phyloP scores from a whole-genome alignment of 352 stramenopile species.

The Phytopythium cucurbitacearum region DNA sequence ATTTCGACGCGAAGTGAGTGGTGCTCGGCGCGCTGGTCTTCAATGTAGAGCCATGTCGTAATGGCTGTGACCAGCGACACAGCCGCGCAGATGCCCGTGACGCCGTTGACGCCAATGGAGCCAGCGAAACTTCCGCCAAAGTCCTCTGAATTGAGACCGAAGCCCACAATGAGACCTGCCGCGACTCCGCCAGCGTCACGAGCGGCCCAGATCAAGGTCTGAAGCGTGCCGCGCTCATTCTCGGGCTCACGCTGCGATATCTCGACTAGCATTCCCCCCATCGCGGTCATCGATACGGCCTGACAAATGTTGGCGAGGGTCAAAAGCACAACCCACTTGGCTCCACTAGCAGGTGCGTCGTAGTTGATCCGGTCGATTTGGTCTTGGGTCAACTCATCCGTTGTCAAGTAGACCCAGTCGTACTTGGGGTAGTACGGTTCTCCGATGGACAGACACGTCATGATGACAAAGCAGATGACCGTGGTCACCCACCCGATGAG shows the following conservation, averaged over 20 bases:
- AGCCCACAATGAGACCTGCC: slow-evolving; percentile 32
- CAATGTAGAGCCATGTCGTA: slow-evolving; percentile 39
- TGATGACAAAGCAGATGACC: slow-evolving; percentile 33
- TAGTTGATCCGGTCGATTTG: slow-evolving; percentile 33
- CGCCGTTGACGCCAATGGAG: slow-evolving; percentile 46
- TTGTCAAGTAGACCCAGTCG: slow-evolving; percentile 14
- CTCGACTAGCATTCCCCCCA: slow-evolving; percentile 60
- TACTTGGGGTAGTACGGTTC: slow-evolving; percentile 39
- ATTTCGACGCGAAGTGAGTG: slow-evolving; percentile 33
- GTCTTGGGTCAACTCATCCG: slow-evolving; percentile 19
- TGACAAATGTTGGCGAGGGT: slow-evolving; percentile 70
- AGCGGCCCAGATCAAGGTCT: slow-evolving; percentile 28
- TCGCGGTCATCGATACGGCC: slow-evolving; percentile 66
- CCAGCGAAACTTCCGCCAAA: slow-evolving; percentile 47
- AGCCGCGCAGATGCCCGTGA: slow-evolving; percentile 37
- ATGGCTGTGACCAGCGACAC: slow-evolving; percentile 35
- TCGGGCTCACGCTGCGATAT: slow-evolving; percentile 44
- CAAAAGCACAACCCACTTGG: slow-evolving; percentile 56
- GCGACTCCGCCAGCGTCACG: slow-evolving; percentile 32
- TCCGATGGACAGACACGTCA: slow-evolving; percentile 37
- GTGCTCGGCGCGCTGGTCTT: slow-evolving; percentile 20
- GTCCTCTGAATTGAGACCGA: slow-evolving; percentile 37
- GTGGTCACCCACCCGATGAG: slow-evolving; percentile 51
- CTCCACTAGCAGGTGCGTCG: slow-evolving; percentile 29
- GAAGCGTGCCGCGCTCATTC: slow-evolving; percentile 32